Conservation (phyloP, 1,284 basidiomycete genomes). For the Xanthoconium separans region DNA sequence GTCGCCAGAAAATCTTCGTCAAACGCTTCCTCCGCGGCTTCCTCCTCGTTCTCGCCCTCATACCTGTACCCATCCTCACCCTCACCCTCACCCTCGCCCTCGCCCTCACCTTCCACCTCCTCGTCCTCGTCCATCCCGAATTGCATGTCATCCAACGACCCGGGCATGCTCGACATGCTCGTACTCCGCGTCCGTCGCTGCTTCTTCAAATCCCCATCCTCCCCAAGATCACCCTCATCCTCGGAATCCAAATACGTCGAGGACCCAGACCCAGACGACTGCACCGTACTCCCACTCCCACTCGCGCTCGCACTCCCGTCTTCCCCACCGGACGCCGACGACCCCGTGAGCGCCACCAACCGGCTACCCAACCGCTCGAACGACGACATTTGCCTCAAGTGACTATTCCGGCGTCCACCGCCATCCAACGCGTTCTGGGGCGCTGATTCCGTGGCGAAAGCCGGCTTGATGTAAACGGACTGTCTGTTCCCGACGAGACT, state of each 20-base stretch:
- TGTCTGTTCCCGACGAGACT: conserved; percentile 62
- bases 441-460: conserved; percentile 28
- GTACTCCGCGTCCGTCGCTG: conserved; percentile 46
- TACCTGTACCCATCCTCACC: conserved; percentile 32
- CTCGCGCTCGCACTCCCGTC: conserved; percentile 35
- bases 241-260: conserved; percentile 58
- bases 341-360: conserved; percentile 45
- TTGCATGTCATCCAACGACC: conserved; percentile 60
- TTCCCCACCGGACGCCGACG: conserved; percentile 34
- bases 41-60: conserved; percentile 43
- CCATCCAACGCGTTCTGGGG: conserved; percentile 20
- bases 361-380: conserved; percentile 65
- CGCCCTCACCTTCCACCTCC: conserved; percentile 30
- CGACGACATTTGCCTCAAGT: conserved; percentile 67
- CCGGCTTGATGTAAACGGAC: conserved; percentile 32
- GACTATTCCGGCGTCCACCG: conserved; percentile 32
- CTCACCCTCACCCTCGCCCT: conserved; percentile 31
- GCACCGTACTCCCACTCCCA: conserved; percentile 17
- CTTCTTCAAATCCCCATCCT: conserved; percentile 39
- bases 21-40: conserved; percentile 62
- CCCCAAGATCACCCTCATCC: conserved; percentile 46
- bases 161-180: conserved; percentile 82
- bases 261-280: conserved; percentile 45
- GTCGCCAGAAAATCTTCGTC: conserved; percentile 80
- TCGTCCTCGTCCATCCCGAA: conserved; percentile 55